phyloP scores from a whole-genome alignment of 345 rosid genomes.

The Odontarrhena argentea region DNA sequence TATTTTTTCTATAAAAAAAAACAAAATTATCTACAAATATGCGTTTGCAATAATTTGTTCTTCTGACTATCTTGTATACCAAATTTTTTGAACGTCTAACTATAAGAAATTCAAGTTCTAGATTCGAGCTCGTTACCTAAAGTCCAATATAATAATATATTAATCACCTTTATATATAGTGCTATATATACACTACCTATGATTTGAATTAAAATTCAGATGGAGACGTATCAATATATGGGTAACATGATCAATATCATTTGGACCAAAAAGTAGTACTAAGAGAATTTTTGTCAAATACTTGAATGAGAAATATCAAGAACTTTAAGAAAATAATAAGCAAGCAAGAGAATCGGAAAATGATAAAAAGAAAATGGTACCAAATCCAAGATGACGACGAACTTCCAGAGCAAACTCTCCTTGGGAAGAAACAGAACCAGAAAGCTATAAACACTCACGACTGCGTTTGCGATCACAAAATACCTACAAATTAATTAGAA shows the following conservation, averaged over 20 bases:
- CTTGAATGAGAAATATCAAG: no score
- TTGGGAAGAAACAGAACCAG: constrained; percentile 65
- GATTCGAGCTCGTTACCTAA: no score
- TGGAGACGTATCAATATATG: neutral
- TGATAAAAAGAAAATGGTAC: constrained; percentile 40
- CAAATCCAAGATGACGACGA: constrained; percentile 64
- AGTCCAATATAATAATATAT: no score
- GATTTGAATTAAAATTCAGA: neutral
- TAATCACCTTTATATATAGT: no score
- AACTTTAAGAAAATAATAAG: neutral
- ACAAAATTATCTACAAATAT: no score
- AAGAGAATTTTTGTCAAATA: no score
- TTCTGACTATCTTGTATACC: no score
- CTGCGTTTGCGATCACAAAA: constrained; percentile 67
- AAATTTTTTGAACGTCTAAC: no score
- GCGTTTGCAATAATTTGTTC: no score
- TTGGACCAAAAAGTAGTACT: neutral
- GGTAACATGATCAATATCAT: no score
- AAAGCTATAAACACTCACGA: constrained; percentile 63
- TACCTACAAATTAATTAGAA: constrained; percentile 51
- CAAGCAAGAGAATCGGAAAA: neutral
- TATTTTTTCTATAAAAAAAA: no score
- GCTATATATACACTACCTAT: neutral
- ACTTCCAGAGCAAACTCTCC: constrained; percentile 58
- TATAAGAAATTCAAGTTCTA: no score